Evolutionary conservation across 345 rosid species (phyloP).

Genomic region (Conringia planisiliqua): DNA sequence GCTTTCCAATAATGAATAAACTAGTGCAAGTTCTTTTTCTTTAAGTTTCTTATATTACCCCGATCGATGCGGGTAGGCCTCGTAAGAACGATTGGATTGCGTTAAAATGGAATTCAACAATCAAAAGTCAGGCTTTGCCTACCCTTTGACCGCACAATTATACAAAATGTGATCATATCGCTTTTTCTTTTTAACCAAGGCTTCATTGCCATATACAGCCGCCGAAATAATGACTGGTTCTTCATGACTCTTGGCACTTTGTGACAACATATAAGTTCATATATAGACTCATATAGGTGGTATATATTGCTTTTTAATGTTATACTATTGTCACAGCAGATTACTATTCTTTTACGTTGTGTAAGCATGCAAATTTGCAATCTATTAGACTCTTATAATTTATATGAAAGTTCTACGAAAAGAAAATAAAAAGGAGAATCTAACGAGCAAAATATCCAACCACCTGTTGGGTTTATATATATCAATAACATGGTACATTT

Average conservation of each 20-base stretch:
- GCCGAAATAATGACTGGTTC: conserved; percentile 20
- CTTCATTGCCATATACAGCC: conserved; percentile 19
- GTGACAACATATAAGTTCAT: conserved; percentile 7
- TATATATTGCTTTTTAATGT: background rate
- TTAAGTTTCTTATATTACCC: conserved; percentile 16
- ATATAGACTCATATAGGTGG: background rate
- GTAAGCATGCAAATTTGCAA: background rate
- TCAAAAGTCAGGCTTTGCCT: conserved; percentile 33
- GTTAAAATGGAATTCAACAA: conserved; percentile 25
- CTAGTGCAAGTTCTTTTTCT: conserved; percentile 22
- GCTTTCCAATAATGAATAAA: conserved; percentile 18
- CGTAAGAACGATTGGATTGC: conserved; percentile 16
- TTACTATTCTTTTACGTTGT: background rate
- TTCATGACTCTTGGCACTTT: conserved; percentile 6
- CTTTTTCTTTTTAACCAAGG: conserved; percentile 16
- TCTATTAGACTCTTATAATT: background rate
- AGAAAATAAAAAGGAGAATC: background rate
- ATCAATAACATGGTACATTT: background rate
- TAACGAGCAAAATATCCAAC: conserved; percentile 16
- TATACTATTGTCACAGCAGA: background rate
- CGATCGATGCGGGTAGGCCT: conserved; percentile 27
- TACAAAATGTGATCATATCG: conserved; percentile 24
- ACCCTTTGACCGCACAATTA: conserved; percentile 32
- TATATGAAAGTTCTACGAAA: background rate
- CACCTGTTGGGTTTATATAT: conserved; percentile 7